phyloP scores from a whole-genome alignment of 1,284 basidiomycete species.

The Fomitopsis palustris region DNA sequence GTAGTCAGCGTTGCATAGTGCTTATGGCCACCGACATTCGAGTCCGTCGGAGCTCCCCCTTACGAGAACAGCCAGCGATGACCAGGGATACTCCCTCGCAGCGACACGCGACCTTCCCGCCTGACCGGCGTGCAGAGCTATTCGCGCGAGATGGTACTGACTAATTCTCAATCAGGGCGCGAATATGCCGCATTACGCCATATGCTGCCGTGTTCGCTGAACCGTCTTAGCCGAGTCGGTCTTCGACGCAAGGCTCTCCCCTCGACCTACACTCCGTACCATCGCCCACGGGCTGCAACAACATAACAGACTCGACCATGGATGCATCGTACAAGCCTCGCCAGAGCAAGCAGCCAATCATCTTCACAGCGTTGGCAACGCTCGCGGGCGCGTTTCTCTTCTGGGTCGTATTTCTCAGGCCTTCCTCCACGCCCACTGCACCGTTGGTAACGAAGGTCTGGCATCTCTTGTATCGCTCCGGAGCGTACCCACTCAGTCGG shows the following conservation, averaged over 20 bases:
- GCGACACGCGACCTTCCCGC: not conserved
- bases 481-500: not conserved
- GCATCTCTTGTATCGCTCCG: not conserved
- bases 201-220: not conserved
- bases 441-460: constrained; percentile 21
- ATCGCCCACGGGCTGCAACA: not conserved
- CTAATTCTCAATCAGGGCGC: not conserved
- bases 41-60: too few relatives aligned
- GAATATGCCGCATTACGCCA: not conserved
- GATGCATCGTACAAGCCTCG: constrained; percentile 4
- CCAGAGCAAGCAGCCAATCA: constrained; percentile 8
- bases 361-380: constrained; percentile 14
- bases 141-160: not conserved
- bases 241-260: not conserved
- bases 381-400: constrained; percentile 15
- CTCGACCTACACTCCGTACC: not conserved
- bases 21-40: too few relatives aligned
- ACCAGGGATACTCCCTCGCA: not conserved
- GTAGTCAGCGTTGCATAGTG: too few relatives aligned
- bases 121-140: not conserved
- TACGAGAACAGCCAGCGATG: too few relatives aligned
- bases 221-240: not conserved
- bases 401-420: constrained; percentile 20
- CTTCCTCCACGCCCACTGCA: constrained; percentile 6
- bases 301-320: not conserved